Evolutionary conservation across 2,329 filamentous ascomycete species (phyloP).

Genomic region (Domatiomyces catenatus): DNA sequence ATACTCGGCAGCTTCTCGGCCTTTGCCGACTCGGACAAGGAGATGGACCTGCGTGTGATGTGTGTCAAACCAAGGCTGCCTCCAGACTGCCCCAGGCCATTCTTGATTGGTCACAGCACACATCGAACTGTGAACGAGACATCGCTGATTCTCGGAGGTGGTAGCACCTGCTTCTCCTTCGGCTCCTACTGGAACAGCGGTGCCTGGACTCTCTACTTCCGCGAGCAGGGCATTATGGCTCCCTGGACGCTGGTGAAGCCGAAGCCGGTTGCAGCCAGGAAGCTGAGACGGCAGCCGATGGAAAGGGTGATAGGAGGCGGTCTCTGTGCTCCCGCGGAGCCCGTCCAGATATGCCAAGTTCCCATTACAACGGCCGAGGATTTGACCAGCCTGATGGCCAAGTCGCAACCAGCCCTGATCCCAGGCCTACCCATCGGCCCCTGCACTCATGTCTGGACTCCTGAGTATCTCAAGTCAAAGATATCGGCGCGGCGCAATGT

Average conservation of each 20-base stretch:
- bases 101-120: conserved; percentile 55
- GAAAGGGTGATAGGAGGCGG: conserved; percentile 5
- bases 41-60: conserved; percentile 17
- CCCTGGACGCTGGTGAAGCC: conserved; percentile 21
- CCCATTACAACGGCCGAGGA: conserved; percentile 20
- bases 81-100: conserved; percentile 37
- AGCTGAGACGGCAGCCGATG: background rate
- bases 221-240: conserved; percentile 17
- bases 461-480: conserved; percentile 48
- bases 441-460: conserved; percentile 53
- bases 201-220: conserved; percentile 33
- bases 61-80: conserved; percentile 18
- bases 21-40: conserved; percentile 13
- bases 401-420: conserved; percentile 49
- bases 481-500: conserved; percentile 49
- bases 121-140: conserved; percentile 32
- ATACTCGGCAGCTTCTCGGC: conserved; percentile 19
- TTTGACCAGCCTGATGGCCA: conserved; percentile 45
- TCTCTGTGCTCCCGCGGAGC: conserved; percentile 3
- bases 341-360: background rate
- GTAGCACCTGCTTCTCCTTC: conserved; percentile 81
- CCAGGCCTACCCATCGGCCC: conserved; percentile 49
- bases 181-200: conserved; percentile 68
- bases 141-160: conserved; percentile 57
- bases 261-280: conserved; percentile 6